Conservation (phyloP, 805 yeast genomes). For the Trichomonascus vanleenenianus region DNA sequence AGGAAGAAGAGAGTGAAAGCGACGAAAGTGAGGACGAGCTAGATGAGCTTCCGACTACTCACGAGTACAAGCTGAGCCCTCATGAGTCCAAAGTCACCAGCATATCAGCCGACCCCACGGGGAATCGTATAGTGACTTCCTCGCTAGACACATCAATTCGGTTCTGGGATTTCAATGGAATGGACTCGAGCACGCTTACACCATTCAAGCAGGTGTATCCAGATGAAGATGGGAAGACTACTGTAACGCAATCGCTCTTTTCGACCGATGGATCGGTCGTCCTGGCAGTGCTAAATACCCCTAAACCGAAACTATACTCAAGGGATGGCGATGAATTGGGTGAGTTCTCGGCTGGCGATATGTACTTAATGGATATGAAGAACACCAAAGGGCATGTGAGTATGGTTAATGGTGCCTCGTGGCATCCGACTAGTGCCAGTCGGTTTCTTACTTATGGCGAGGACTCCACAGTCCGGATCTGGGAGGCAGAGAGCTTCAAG, state of each 20-base stretch:
- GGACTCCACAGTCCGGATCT: slow-evolving; percentile 30
- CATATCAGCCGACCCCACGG: slow-evolving; percentile 22
- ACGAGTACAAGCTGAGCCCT: slow-evolving; percentile 22
- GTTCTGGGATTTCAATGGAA: slow-evolving; percentile 29
- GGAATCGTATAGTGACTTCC: slow-evolving; percentile 24
- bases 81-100: slow-evolving; percentile 20
- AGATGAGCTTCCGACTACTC: slow-evolving; percentile 31
- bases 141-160: slow-evolving; percentile 25
- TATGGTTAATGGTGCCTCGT: slow-evolving; percentile 24
- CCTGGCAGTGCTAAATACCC: slow-evolving; percentile 20
- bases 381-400: slow-evolving; percentile 32
- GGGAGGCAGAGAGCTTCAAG: slow-evolving; percentile 25
- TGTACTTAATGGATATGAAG: slow-evolving; percentile 29
- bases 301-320: slow-evolving; percentile 20
- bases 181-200: slow-evolving; percentile 21
- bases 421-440: slow-evolving; percentile 20
- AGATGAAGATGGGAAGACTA: slow-evolving; percentile 15
- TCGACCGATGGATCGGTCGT: slow-evolving; percentile 17
- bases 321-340: slow-evolving; percentile 23
- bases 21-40: slow-evolving; percentile 22
- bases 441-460: slow-evolving; percentile 24
- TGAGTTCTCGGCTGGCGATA: slow-evolving; percentile 28
- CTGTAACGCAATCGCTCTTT: slow-evolving; percentile 18
- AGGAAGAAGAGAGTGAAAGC: not conserved
- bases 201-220: slow-evolving; percentile 25